Conservation (phyloP, 2,329 filamentous ascomycete species). For the Curvularia lunata region DNA sequence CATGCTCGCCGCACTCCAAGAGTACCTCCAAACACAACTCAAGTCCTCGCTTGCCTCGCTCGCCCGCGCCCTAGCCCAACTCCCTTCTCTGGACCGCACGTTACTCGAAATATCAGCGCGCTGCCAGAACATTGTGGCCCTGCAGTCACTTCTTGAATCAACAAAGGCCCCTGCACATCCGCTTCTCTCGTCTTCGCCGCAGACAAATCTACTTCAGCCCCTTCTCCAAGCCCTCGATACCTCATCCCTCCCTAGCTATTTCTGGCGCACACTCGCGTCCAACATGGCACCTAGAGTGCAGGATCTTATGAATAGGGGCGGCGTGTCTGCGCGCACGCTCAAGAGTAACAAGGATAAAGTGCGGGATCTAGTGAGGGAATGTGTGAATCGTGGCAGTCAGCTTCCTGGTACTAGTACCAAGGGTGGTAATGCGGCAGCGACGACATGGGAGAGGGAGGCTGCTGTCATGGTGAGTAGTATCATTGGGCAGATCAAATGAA, state of each 20-base stretch:
- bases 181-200: conserved; percentile 53
- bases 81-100: conserved; percentile 82
- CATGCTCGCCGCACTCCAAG: conserved; percentile 77
- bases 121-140: conserved; percentile 89
- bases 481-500: conserved; percentile 56
- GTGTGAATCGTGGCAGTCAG: conserved; percentile 78
- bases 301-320: conserved; percentile 82
- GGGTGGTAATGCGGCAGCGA: conserved; percentile 44
- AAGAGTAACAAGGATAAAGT: conserved; percentile 76
- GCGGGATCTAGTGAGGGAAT: conserved; percentile 78
- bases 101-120: conserved; percentile 80
- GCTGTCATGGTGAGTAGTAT: conserved; percentile 94
- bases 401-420: conserved; percentile 62
- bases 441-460: conserved; percentile 84
- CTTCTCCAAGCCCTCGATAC: conserved; percentile 83
- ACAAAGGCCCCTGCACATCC: conserved; percentile 74
- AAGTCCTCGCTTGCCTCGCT: conserved; percentile 79
- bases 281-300: conserved; percentile 77
- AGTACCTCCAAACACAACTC: conserved; percentile 80
- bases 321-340: conserved; percentile 81
- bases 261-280: conserved; percentile 88
- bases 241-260: conserved; percentile 84
- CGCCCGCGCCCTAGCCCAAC: conserved; percentile 74
- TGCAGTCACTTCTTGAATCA: conserved; percentile 76
- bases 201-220: conserved; percentile 68